Evolutionary conservation across 106 monocot species (phyloP), one percentile per base, ranked within the genome.

Genomic region (Xerophyta viscosa): DNA sequence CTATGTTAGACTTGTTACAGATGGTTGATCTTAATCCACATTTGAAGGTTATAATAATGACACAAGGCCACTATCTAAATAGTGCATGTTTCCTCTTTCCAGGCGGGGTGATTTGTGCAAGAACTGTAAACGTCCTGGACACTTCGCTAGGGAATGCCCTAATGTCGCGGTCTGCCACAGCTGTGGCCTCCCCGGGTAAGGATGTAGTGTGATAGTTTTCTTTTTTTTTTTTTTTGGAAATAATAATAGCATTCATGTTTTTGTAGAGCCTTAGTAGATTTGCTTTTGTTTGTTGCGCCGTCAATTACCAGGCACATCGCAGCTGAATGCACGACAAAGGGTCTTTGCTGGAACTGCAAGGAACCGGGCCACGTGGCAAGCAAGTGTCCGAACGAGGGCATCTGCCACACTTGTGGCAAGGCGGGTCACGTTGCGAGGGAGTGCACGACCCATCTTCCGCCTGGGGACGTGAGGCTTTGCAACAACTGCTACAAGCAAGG

Each of bases 401-500:
- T 94, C 48, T 88, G 93, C 72, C 87, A 88, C 50, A 80, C 82
- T 12, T 93, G 93, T 49, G 93, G 93, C 29, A 87, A 88, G 69
- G 54, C 75, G 0, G 93, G 93, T 3, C 93, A 93, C 61, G 56
- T 73, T 22, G 93, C 92, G 0, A 59, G 80, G 31, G 87, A 83
- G 22, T 93, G 92, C 60, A 21, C 64, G 0, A 57, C 64, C 14
- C 66, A 59, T 10, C 52, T 71, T 3, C 77, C 79, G 0, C 87
- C 76, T 0, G 92, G 83, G 0, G 82, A 87, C 43, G 46, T 73
- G 48, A 66, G 83, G 36, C 92, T 93, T 37, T 93, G 92, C 75
- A 88, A 75, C 72, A 94, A 88, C 72, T 94, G 93, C 67, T 94
- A 88, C 84, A 94, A 94, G 65, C 83, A 74, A 29, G 93, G 93